A percentile compares a stretch with the other conserved stretches of the same genome.
These are phyloP conservation scores for Colletotrichum musicola DNA, from an alignment of 2,329 filamentous ascomycete species.

Conservation along the genomic window DNA sequence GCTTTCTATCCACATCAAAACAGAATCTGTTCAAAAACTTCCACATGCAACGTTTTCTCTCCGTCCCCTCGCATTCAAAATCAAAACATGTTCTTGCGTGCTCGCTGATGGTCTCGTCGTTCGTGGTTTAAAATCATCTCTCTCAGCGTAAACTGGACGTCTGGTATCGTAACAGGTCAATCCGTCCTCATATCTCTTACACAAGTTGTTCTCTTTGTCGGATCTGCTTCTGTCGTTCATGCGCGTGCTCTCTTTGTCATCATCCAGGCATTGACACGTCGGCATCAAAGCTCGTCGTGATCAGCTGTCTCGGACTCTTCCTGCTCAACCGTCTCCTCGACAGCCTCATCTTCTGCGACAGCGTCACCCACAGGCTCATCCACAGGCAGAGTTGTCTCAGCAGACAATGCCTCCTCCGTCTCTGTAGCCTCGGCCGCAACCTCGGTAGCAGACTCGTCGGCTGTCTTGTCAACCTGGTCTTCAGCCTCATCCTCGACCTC, in stretches of 20 bases:
- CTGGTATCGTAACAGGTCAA: constrained; percentile 1
- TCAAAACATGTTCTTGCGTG: constrained; percentile 1
- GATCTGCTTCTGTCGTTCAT: neutral
- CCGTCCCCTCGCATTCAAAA: neutral
- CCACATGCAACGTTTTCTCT: neutral
- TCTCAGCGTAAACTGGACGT: neutral
- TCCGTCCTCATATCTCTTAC: constrained; percentile 3
- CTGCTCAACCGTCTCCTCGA: neutral
- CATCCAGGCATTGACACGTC: neutral
- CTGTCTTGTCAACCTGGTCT: neutral
- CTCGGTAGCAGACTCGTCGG: neutral
- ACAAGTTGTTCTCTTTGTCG: neutral
- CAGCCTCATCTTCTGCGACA: neutral
- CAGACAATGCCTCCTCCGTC: neutral
- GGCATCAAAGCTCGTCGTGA: constrained; percentile 17
- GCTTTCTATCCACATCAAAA: constrained; percentile 13
- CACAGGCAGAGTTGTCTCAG: neutral
- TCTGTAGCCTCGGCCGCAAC: neutral
- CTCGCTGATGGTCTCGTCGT: constrained; percentile 1
- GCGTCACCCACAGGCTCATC: neutral
- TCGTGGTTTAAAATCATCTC: neutral
- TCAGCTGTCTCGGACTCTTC: neutral
- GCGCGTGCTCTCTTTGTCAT: neutral
- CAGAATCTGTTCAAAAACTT: neutral
- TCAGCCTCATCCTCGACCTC: neutral